A percentile compares a stretch with the other conserved stretches of the same genome.
phyloP scores from a whole-genome alignment of 148 eudicot species.

The Dysphania ambrosioides region DNA sequence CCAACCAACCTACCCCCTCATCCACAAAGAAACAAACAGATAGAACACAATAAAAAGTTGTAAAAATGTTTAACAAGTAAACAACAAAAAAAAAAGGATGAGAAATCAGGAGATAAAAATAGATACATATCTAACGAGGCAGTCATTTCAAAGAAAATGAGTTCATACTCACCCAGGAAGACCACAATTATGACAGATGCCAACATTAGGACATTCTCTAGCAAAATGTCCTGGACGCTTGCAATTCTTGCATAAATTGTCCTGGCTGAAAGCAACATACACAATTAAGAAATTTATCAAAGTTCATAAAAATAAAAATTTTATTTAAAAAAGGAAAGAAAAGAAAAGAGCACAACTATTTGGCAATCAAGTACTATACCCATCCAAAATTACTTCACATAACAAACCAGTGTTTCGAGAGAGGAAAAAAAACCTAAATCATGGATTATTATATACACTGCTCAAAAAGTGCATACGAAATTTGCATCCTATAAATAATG shows the following conservation, averaged over 20 bases:
- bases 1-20: neutral
- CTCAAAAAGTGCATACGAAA: no score
- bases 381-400: neutral
- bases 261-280: conserved; percentile 37
- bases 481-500: no score
- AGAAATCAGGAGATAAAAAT: neutral
- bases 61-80: neutral
- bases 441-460: no score
- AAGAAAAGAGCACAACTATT: neutral
- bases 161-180: conserved; percentile 66
- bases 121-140: neutral
- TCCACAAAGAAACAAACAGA: neutral
- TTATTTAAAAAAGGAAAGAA: neutral
- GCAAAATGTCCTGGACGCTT: conserved; percentile 79
- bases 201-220: conserved; percentile 78
- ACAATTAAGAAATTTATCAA: neutral
- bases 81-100: neutral
- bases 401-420: neutral
- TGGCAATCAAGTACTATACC: neutral
- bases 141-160: neutral
- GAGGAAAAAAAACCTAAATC: neutral
- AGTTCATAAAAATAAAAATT: no score
- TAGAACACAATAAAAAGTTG: neutral
- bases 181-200: conserved; percentile 80
- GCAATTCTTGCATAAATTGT: conserved; percentile 76